Evolutionary conservation across 2,329 filamentous ascomycete genomes (phyloP), one percentile per base, ranked within the genome.

Genomic region (Mariannaea elegans): DNA sequence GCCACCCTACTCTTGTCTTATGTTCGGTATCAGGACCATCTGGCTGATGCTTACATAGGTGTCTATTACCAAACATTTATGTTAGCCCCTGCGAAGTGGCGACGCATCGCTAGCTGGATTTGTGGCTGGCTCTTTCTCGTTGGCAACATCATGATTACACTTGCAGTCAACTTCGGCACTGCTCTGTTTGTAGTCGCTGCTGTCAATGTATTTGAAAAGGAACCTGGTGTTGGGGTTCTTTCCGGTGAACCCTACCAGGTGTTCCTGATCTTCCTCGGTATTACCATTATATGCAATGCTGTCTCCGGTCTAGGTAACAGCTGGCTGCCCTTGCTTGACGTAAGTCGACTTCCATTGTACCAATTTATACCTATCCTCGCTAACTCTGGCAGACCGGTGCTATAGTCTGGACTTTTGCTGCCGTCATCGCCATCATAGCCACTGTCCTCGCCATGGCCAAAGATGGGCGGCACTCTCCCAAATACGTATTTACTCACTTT

Each of bases 111-210:
- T 13, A 87, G 87, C 29, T 93, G 88, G 86, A 85, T 91, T 59
- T 90, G 87, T 65, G 90, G 90, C 59, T 93, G 90, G 90, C 80
- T 89, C 19, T 93, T 91, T 72, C 84, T 92, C 16, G 87, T 92
- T 48, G 91, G 91, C 56, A 93, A 93, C 77, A 89, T 93, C 73
- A 92, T 89, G 65, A 94, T 94, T 67, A 93, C 90, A 0, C 80
- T 93, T 13, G 85, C 90, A n/a, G 90, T 93, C 72, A 91, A 92
- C 78, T 93, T 93, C 68, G 91, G 90, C 7, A 92, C 91, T 3
- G 90, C 88, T 0, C 85, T 93, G 65, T 84, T 87, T 72, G 75
- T 85, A 56, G 80, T 85, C 51, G 81, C 78, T 9, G 84, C 82
- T 68, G 72, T 87, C 73, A 84, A 86, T 58, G 81, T 87, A 31